Evolutionary conservation across 2,329 filamentous ascomycete species (phyloP), one percentile per base, ranked within the genome.

Genomic region (Paecilomyces formosus): DNA sequence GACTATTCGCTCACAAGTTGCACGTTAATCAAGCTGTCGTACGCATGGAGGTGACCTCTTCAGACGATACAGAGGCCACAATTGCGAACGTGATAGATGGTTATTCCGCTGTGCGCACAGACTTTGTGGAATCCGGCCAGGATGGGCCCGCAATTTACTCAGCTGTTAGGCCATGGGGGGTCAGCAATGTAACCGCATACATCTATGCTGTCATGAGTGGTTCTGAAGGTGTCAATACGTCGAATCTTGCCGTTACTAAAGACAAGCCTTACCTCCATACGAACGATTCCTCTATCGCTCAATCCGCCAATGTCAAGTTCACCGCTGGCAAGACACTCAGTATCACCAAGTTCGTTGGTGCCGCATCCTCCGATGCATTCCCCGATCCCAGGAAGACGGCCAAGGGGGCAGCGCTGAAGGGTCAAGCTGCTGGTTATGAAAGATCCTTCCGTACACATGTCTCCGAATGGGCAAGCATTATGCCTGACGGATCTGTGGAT

Each of bases 1-100:
- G 82, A n/a, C 76, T 89, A 62, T 85, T 89, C 63, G 80, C 84
- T 11, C 81, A 88, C 72, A 87, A 87, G 69, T 72, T 87, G 54
- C 72, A 82, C 56, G 76, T 87, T 64, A 88, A 85, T 61, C 80
- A 84, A 59, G 85, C 82, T 1, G 80, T 82, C 21, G 81, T 89
- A 2, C 80, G 82, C 59, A 69, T 88, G 61, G 80, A 81, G 24
- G 79, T 90, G 18, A 82, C 80, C 1, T 72, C 87, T 1, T 79
- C 78, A 0, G 69, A 68, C 7, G 79, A 85, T 65, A 66, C 77
- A 2, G 79, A 84, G 57, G 82, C 81, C 2, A 84, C 81, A 0
- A 77, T 90, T 2, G 84, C 84, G 12, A 88, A 90, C 69, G 75
- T 89, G 0, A 68, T 90, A 3, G 85, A 90, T 63, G 88, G 88